phyloP scores from a whole-genome alignment of 306 rosid species.

The Ziziphus jujuba region DNA sequence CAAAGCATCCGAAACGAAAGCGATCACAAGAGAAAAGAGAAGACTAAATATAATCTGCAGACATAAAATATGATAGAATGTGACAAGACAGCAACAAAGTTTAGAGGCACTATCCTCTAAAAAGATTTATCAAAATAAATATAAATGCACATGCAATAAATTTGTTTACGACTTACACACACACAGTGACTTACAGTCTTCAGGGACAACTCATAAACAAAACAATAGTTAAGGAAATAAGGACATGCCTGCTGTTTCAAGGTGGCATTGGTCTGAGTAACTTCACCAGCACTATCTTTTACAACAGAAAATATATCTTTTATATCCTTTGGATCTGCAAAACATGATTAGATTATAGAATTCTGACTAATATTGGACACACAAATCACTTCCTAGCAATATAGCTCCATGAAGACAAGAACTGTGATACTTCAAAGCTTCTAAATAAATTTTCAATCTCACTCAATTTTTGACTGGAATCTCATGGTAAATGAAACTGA shows the following conservation, averaged over 20 bases:
- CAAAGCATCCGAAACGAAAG: constrained; percentile 83
- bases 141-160: neutral
- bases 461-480: too few species aligned
- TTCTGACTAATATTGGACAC: neutral
- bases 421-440: too few species aligned
- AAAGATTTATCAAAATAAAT: neutral
- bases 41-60: constrained; percentile 90
- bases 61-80: constrained; percentile 14
- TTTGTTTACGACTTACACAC: neutral
- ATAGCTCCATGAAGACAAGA: neutral
- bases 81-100: constrained; percentile 10
- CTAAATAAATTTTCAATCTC: too few species aligned
- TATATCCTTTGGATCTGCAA: constrained; percentile 78
- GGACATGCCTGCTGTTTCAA: constrained; percentile 66
- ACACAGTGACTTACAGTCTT: neutral
- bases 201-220: constrained; percentile 10
- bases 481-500: too few species aligned
- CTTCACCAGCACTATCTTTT: constrained; percentile 74
- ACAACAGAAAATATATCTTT: constrained; percentile 61
- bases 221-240: constrained; percentile 10
- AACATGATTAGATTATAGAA: constrained; percentile 12
- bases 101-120: neutral
- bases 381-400: neutral
- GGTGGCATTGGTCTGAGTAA: constrained; percentile 47
- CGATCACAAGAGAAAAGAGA: constrained; percentile 79